These are phyloP conservation scores for Solanum raphanifolium DNA, from an alignment of 257 asterid genomes.

Conservation along the genomic window DNA sequence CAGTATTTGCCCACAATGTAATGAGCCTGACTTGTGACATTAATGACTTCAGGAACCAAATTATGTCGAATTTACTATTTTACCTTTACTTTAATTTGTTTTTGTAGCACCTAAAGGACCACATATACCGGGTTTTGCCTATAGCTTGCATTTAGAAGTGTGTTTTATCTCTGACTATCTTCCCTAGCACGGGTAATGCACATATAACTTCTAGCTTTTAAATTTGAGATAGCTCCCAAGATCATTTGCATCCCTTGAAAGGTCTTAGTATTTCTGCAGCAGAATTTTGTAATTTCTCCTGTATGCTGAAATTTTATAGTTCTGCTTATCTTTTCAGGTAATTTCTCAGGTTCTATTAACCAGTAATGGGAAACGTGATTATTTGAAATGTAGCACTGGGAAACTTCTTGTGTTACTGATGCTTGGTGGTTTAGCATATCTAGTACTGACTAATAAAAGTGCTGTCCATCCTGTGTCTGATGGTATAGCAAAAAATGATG, in stretches of 20 bases:
- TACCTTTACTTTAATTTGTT: neutral
- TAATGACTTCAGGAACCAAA: neutral
- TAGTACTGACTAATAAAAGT: conserved; percentile 47
- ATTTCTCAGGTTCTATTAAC: conserved; percentile 43
- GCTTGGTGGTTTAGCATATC: conserved; percentile 62
- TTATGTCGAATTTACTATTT: neutral
- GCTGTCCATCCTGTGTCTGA: conserved; percentile 18
- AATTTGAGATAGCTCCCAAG: neutral
- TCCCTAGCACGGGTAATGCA: neutral
- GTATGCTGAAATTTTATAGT: conserved; percentile 3
- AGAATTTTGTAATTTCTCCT: neutral
- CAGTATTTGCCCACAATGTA: neutral
- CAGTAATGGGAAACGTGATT: conserved; percentile 35
- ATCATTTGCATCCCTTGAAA: neutral
- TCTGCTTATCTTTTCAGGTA: conserved; percentile 37
- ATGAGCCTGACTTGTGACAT: neutral
- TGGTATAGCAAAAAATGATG: conserved; percentile 21
- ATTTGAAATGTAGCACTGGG: conserved; percentile 66
- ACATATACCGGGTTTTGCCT: neutral
- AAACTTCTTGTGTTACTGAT: conserved; percentile 64
- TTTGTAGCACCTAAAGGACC: neutral
- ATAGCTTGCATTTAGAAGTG: neutral
- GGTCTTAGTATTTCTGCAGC: neutral
- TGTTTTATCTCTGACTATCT: neutral
- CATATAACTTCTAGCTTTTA: neutral